Evolutionary conservation across 371 early-diverging fungal species (phyloP), one percentile per base, ranked within the genome.

Genomic region (Lichtheimia ramosa): DNA sequence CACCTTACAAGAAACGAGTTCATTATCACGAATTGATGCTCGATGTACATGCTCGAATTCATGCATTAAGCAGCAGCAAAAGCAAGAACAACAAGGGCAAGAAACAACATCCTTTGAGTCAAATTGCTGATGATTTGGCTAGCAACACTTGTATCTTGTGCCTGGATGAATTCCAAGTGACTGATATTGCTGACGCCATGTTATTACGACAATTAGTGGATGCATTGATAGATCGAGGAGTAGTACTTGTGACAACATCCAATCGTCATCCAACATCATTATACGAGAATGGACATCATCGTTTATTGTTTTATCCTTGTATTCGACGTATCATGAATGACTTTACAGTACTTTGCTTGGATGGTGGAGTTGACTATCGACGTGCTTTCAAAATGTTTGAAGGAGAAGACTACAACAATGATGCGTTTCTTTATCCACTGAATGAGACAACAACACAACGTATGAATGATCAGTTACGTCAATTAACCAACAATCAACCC

Each of bases 151-250:
- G 87, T 62, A 83, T 97, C 1, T 70, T 96, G 15, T 97, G 96
- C 66, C 91, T 97, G 77, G 98, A 97, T 64, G 98, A 97, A 70
- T 90, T 97, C 57, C 98, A 97, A 68, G 93, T 97, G 7, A 96
- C 95, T 0, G 96, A 97, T 66, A 96, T 97, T 61, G 94, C 92
- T 1, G 96, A 96, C 65, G 98, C 98, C 51, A 96, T 96, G 96
- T 83, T 97, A 46, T 64, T 96, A 48, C 81, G 95, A 8, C 84
- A 90, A 14, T 74, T 97, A 24, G 84, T 95, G 63, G 77, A 83
- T 5, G 92, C 89, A 59, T 71, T 96, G 23, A 89, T 94, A 52
- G 65, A 77, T 13, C 81, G 89, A 16, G 95, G 95, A n/a, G 90
- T 95, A 1, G 89, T 96, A 2, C 62, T 96, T 12, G 88, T 97